A percentile compares a stretch with the other conserved stretches of the same genome.
Conservation (phyloP, 75 land plant species). For the Azolla pinnata region DNA sequence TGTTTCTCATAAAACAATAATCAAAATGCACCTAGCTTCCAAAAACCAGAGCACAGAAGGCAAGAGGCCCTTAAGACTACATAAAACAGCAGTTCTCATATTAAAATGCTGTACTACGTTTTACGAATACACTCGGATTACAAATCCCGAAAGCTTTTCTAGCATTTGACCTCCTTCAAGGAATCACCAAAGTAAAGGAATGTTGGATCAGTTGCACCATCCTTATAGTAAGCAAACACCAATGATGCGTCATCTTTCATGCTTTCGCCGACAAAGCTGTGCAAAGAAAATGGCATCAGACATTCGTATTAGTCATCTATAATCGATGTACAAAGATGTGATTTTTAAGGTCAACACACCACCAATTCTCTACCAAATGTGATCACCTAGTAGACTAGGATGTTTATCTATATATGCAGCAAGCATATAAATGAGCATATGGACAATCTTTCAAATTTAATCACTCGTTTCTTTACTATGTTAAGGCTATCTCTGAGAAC, state of each 20-base stretch:
- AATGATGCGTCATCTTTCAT: conserved; percentile 69
- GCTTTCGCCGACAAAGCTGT: conserved; percentile 90
- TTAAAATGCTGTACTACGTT: background rate
- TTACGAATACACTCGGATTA: background rate
- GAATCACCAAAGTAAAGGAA: conserved; percentile 52
- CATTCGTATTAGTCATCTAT: background rate
- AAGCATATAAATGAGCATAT: too few species aligned
- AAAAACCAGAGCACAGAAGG: too few species aligned
- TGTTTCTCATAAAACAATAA: too few species aligned
- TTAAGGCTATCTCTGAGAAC: too few species aligned
- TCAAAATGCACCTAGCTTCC: too few species aligned
- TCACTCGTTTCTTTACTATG: too few species aligned
- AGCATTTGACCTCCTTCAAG: conserved; percentile 66
- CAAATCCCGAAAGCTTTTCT: background rate
- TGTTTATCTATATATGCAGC: too few species aligned
- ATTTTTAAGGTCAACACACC: too few species aligned
- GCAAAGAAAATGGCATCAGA: background rate
- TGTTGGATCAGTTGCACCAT: conserved; percentile 64
- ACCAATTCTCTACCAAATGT: too few species aligned
- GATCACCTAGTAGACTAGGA: too few species aligned
- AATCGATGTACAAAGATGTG: background rate
- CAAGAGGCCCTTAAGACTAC: too few species aligned
- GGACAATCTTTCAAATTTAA: too few species aligned
- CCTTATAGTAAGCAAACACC: conserved; percentile 89
- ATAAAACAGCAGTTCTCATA: background rate